Percentiles rank a stretch among this genome's conserved stretches.
phyloP scores from a whole-genome alignment of 106 monocot species.

The Acanthochlamys bracteata region DNA sequence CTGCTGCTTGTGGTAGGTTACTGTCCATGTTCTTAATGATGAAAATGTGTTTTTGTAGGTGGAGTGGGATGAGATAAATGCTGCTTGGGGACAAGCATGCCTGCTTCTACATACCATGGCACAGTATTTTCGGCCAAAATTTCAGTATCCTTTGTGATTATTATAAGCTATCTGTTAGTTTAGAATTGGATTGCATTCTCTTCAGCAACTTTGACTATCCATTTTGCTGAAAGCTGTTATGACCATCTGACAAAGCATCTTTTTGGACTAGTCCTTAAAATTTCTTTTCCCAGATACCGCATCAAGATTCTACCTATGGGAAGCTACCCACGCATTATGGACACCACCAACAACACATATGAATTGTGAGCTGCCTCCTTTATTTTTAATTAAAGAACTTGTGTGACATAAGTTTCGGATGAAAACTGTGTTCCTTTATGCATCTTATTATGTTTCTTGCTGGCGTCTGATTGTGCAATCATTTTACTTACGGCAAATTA shows the following conservation, averaged over 20 bases:
- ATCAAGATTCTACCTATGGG: slow-evolving; percentile 98
- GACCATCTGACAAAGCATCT: too few species aligned
- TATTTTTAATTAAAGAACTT: background rate
- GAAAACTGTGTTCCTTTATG: background rate
- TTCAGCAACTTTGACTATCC: too few species aligned
- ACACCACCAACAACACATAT: slow-evolving; percentile 67
- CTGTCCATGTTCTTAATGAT: background rate
- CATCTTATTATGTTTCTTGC: too few species aligned
- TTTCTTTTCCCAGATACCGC: slow-evolving; percentile 53
- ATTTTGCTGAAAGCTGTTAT: too few species aligned
- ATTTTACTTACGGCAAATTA: background rate
- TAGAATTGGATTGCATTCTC: too few species aligned
- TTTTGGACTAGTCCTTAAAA: slow-evolving; percentile 8
- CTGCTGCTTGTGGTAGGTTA: too few species aligned
- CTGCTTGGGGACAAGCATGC: slow-evolving; percentile 98
- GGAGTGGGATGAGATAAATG: slow-evolving; percentile 99
- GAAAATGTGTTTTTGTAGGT: slow-evolving; percentile 32
- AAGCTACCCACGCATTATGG: slow-evolving; percentile 87
- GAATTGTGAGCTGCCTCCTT: slow-evolving; percentile 60
- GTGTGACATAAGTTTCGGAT: background rate
- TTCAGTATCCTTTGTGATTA: slow-evolving; percentile 60
- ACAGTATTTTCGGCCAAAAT: slow-evolving; percentile 78
- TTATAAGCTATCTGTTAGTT: background rate
- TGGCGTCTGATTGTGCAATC: background rate
- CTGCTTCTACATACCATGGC: slow-evolving; percentile 92